Percentiles rank a stretch among this genome's conserved stretches.
Evolutionary conservation across 2,329 filamentous ascomycete genomes (phyloP).

Genomic region (Sporothrix sp.): DNA sequence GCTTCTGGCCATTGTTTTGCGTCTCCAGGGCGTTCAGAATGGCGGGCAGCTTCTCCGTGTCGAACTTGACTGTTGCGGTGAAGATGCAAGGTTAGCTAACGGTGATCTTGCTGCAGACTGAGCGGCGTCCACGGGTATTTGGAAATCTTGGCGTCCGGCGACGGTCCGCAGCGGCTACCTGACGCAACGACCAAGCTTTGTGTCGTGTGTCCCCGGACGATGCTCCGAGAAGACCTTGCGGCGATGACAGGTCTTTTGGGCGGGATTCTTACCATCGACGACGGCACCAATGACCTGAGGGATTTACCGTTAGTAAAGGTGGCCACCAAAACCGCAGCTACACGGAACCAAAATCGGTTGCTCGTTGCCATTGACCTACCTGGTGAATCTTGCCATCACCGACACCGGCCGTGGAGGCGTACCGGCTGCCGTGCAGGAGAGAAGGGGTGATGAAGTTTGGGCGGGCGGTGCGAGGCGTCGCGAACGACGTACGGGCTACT

Average conservation of each 20-base stretch:
- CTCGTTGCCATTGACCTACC: conserved; percentile 33
- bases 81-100: conserved; percentile 18
- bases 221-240: not conserved
- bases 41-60: conserved; percentile 80
- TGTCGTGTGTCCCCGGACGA: not conserved
- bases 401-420: conserved; percentile 48
- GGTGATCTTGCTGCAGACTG: not conserved
- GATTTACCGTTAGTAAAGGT: conserved; percentile 23
- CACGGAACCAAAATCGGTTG: conserved; percentile 4
- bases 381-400: conserved; percentile 61
- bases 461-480: conserved; percentile 45
- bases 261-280: conserved; percentile 71
- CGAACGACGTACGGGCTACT: conserved; percentile 51
- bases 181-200: not conserved
- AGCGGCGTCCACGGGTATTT: no score
- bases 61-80: conserved; percentile 74
- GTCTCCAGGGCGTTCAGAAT: conserved; percentile 97
- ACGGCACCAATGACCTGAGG: conserved; percentile 94
- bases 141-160: not conserved
- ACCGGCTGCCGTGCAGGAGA: conserved; percentile 36
- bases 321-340: not conserved
- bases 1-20: conserved; percentile 84
- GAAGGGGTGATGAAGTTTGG: conserved; percentile 26
- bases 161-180: not conserved
- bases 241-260: not conserved